Percentiles rank a stretch among this genome's conserved stretches.
Conservation (phyloP, 306 rosid genomes). For the Rosa lucieae region DNA sequence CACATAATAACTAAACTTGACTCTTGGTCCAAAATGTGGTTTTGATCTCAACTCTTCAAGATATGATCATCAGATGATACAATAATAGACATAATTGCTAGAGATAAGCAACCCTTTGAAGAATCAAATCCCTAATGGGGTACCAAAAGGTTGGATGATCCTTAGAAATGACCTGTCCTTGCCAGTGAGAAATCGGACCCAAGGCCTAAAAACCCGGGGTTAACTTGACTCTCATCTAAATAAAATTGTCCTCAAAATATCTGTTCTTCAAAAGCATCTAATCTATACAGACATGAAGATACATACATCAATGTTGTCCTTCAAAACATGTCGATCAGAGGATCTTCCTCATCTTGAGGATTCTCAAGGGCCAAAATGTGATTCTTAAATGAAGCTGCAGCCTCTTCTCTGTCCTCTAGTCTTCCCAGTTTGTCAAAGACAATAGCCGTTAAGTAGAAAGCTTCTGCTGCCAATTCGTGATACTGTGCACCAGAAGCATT, state of each 20-base stretch:
- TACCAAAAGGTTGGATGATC: neutral
- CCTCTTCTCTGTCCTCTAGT: slow-evolving; percentile 74
- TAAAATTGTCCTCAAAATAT: neutral
- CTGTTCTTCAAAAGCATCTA: neutral
- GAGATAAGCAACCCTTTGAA: neutral
- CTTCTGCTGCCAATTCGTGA: slow-evolving; percentile 94
- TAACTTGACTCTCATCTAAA: neutral
- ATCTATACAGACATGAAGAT: neutral
- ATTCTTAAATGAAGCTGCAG: slow-evolving; percentile 70
- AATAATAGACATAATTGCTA: neutral
- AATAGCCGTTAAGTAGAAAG: slow-evolving; percentile 87
- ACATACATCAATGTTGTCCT: neutral
- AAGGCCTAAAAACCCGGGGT: neutral
- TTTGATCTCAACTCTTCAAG: neutral
- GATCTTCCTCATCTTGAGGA: slow-evolving; percentile 44
- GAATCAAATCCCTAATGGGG: neutral
- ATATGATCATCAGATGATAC: neutral
- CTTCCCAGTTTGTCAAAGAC: slow-evolving; percentile 73
- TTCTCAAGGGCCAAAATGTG: slow-evolving; percentile 68
- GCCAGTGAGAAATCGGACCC: neutral
- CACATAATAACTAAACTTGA: neutral
- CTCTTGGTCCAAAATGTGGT: neutral
- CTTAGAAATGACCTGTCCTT: neutral
- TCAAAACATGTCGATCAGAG: slow-evolving; percentile 45
- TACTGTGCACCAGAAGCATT: slow-evolving; percentile 47